Conservation (phyloP, 176 grass and related monocot genomes). For the Puya raimondii region DNA sequence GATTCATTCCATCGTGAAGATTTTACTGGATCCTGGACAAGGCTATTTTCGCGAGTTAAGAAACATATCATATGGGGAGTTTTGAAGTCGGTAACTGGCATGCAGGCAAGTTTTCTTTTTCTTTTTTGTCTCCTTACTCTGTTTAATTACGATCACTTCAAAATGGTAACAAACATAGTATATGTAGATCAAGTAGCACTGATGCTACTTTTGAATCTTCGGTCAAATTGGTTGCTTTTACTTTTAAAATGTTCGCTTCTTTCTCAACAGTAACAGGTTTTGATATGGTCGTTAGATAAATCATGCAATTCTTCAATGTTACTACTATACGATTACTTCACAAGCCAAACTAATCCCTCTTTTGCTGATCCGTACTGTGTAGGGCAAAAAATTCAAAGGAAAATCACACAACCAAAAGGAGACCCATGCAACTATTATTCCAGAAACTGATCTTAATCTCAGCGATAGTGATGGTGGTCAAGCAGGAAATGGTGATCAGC, state of each 20-base stretch:
- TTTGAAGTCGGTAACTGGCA: slow-evolving; percentile 90
- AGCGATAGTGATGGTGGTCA: slow-evolving; percentile 81
- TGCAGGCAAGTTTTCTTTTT: slow-evolving; percentile 61
- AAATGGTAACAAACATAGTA: slow-evolving; percentile 10
- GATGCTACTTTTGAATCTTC: no score
- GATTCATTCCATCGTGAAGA: slow-evolving; percentile 95
- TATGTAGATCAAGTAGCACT: slow-evolving; percentile 9
- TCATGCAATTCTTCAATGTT: no score
- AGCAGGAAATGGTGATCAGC: slow-evolving; percentile 51
- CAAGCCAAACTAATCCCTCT: slow-evolving; percentile 20
- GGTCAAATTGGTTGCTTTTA: no score
- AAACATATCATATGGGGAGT: slow-evolving; percentile 97
- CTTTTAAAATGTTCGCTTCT: no score
- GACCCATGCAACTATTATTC: slow-evolving; percentile 33
- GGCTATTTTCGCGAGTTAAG: slow-evolving; percentile 83
- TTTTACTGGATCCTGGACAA: slow-evolving; percentile 87
- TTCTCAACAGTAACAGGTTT: no score
- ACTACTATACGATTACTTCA: background rate
- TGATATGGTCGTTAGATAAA: no score
- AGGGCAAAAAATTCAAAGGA: slow-evolving; percentile 98
- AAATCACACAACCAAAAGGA: slow-evolving; percentile 62
- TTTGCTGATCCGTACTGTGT: slow-evolving; percentile 21
- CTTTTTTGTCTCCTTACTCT: slow-evolving; percentile 3
- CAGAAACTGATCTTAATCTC: slow-evolving; percentile 41
- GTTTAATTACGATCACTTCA: background rate